These are phyloP conservation scores for Serendipita sp. DNA, from an alignment of 768 basidiomycete species.

Conservation along the genomic window DNA sequence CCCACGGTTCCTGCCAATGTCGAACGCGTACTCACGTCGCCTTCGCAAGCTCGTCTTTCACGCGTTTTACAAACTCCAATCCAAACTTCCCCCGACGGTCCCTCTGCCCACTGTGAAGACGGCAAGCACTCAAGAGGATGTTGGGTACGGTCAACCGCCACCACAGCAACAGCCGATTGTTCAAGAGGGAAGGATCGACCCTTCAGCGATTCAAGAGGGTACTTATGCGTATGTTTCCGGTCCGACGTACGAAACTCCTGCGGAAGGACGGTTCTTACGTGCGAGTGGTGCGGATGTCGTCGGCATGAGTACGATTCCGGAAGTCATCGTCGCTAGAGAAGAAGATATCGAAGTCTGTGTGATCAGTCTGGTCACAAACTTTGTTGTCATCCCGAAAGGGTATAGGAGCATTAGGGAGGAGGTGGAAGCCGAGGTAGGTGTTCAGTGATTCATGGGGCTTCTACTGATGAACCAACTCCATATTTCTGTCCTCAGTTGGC, in stretches of 20 bases:
- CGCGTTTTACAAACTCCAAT: slow-evolving; percentile 42
- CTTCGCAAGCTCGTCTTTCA: slow-evolving; percentile 61
- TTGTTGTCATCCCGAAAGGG: slow-evolving; percentile 47
- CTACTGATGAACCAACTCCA: not conserved
- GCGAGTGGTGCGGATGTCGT: slow-evolving; percentile 75
- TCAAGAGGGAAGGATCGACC: slow-evolving; percentile 22
- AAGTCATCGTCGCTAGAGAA: slow-evolving; percentile 67
- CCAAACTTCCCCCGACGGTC: not conserved
- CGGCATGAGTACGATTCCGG: slow-evolving; percentile 87
- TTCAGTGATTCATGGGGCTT: not conserved
- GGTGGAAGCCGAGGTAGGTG: slow-evolving; percentile 54
- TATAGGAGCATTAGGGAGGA: slow-evolving; percentile 59
- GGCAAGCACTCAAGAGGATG: too few relatives aligned
- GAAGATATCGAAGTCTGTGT: slow-evolving; percentile 64
- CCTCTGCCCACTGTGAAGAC: not conserved
- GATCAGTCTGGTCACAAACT: slow-evolving; percentile 73
- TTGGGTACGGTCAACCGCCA: too few relatives aligned
- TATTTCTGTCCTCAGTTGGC: slow-evolving; percentile 33
- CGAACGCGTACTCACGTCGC: slow-evolving; percentile 60
- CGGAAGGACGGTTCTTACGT: slow-evolving; percentile 66
- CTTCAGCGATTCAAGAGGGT: slow-evolving; percentile 43
- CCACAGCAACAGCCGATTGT: not conserved
- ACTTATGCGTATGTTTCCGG: slow-evolving; percentile 84
- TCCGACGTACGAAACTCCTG: slow-evolving; percentile 80
- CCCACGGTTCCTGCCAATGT: slow-evolving; percentile 69